Base-by-base conservation (phyloP, 2,329 filamentous ascomycete species). In the Emericellopsis cladophorae region DNA sequence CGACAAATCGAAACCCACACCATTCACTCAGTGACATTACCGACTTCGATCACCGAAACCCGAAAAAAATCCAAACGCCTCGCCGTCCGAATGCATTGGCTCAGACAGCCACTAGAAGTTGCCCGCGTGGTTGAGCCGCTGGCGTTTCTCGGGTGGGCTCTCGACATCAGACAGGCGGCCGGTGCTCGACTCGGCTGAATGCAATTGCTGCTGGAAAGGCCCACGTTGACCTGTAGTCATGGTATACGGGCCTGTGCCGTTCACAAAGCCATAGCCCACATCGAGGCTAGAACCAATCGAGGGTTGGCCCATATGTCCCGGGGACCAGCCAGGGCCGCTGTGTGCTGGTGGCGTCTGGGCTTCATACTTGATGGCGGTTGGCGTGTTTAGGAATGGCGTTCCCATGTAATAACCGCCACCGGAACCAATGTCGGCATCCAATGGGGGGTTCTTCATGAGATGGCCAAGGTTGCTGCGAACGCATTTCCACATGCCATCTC, bases 401-500 rank as follows among this genome's bases (percentile, higher is more conserved):
- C 54, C 50, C 26, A 58, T 53, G 37, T 56, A 52, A 44, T 54
- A 64, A 15, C 55, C 56, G 5, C 54, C 49, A 29, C 50, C 52
- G 11, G 51, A 48, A 18, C 58, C 55, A 5, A 58, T 53, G 15
- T 60, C 59, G 36, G 64, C 59, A 16, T 73, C 68, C 1, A 55
- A 53, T 3, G 68, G 64, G 4, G 72, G 71, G 43, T 77, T 74
- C 54, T 86, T 87, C 55, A 93, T 80, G 45, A 95, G 70, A 55
- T 88, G 82, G n/a, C 77, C 73, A 39, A 96, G 69, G 55, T 95
- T 87, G 55, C 90, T 93, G 60, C 92, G 85, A 24, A 98, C 71
- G 64, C 94, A 83, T 48, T 82, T 79, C 42, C 86, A 72, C 67
- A 92, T 85, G 32, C 84, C 85, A 49, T 88, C 84, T 52, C 84